Percentiles rank a stretch among this genome's conserved stretches.
phyloP scores from a whole-genome alignment of 345 rosid species.

The Abelmoschus esculentus region DNA sequence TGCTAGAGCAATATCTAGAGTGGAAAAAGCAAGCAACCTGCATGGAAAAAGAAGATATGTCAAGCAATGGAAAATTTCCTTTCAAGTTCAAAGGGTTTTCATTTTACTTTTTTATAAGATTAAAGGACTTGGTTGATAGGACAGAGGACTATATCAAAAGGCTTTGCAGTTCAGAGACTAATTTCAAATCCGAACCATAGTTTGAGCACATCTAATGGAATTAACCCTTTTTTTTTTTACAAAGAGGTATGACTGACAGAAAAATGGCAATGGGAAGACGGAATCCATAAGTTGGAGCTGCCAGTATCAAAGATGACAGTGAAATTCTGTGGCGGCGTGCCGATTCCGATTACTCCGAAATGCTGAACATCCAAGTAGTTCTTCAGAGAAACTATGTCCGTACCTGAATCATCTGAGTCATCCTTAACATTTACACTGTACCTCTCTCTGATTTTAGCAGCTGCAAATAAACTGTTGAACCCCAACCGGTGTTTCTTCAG shows the following conservation, averaged over 20 bases:
- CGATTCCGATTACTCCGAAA: constrained; percentile 63
- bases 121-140: no score
- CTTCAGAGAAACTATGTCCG: constrained; percentile 41
- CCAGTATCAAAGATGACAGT: constrained; percentile 76
- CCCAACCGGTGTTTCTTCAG: constrained; percentile 59
- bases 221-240: no score
- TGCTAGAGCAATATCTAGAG: constrained; percentile 52
- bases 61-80: no score
- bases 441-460: no score
- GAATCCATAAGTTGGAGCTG: constrained; percentile 85
- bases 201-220: no score
- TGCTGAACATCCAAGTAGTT: constrained; percentile 69
- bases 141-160: no score
- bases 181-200: no score
- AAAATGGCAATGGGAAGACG: constrained; percentile 62
- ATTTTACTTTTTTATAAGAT: no score
- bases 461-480: constrained; percentile 21
- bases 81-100: no score
- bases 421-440: no score
- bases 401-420: constrained; percentile 13
- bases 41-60: constrained; percentile 1
- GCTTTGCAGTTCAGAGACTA: no score
- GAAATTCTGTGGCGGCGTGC: constrained; percentile 69
- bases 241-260: constrained; percentile 36
- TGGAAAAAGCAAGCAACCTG: constrained; percentile 80